Evolutionary conservation across 2,329 filamentous ascomycete species (phyloP).

Genomic region (Botrytis tulipae): DNA sequence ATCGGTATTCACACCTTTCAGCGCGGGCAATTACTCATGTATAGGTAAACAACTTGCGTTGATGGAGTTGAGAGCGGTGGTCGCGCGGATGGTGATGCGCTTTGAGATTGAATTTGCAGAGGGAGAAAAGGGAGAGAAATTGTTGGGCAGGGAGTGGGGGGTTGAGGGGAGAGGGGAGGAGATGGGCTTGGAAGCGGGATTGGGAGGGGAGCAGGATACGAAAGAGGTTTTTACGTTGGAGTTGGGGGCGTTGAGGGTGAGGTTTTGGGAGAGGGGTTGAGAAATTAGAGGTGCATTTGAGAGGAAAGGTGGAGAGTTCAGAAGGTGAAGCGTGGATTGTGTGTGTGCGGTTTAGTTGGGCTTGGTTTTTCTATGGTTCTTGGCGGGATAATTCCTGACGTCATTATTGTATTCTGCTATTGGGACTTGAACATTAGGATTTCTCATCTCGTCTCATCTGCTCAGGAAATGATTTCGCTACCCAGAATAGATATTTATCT

Average conservation of each 20-base stretch:
- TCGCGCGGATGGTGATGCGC: constrained; percentile 19
- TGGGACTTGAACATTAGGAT: not conserved
- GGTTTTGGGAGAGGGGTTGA: not conserved
- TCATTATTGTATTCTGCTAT: not conserved
- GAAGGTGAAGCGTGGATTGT: not conserved
- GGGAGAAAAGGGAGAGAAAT: not conserved
- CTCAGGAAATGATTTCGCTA: too few relatives aligned
- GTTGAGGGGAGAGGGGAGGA: not conserved
- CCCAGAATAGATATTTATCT: not conserved
- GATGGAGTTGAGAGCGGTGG: constrained; percentile 36
- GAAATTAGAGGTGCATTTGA: too few relatives aligned
- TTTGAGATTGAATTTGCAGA: not conserved
- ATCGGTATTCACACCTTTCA: constrained; percentile 36
- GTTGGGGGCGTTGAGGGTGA: not conserved
- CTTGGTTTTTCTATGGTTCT: not conserved
- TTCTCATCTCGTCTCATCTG: not conserved
- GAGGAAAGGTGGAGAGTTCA: not conserved
- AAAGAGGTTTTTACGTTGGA: not conserved
- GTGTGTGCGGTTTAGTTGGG: not conserved
- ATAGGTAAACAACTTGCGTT: constrained; percentile 38
- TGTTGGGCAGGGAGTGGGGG: not conserved
- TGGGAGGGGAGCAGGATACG: not conserved
- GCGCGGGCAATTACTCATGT: constrained; percentile 35
- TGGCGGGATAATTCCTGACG: not conserved
- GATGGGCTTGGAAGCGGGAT: not conserved